Evolutionary conservation across 306 rosid species (phyloP).

Genomic region (Senna siamea): DNA sequence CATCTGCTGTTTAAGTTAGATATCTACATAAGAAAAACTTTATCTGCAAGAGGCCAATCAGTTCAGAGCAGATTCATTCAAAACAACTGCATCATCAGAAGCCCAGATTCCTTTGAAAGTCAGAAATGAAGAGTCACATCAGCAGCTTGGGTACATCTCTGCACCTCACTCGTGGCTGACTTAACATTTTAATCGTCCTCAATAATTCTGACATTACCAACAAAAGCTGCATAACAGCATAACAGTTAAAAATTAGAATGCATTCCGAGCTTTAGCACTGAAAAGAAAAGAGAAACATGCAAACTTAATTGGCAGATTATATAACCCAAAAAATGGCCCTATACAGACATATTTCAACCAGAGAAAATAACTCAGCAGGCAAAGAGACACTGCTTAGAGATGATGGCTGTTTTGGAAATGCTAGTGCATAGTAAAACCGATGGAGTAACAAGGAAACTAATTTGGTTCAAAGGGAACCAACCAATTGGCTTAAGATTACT

Average conservation of each 20-base stretch:
- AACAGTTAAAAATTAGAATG: background rate
- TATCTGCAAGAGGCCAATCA: constrained; percentile 56
- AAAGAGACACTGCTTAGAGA: background rate
- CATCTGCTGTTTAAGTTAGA: constrained; percentile 69
- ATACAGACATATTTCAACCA: background rate
- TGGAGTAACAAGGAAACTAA: background rate
- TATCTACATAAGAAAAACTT: constrained; percentile 83
- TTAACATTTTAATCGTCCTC: constrained; percentile 33
- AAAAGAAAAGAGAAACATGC: background rate
- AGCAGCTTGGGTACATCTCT: constrained; percentile 35
- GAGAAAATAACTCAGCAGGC: too few relatives aligned
- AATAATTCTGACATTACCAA: constrained; percentile 23
- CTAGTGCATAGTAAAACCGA: background rate
- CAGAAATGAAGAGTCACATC: constrained; percentile 35
- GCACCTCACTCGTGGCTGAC: constrained; percentile 31
- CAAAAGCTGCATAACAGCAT: background rate
- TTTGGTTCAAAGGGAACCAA: background rate
- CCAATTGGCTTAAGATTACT: background rate
- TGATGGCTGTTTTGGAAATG: background rate
- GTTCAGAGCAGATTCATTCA: constrained; percentile 45
- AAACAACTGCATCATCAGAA: constrained; percentile 47
- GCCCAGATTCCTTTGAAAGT: constrained; percentile 47
- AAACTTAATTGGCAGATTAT: background rate
- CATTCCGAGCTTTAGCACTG: background rate
- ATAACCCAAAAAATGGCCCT: background rate